A percentile compares a stretch with the other conserved stretches of the same genome.
Conservation (phyloP, 371 early-diverging fungal genomes). For the Rhizopus stolonifer region DNA sequence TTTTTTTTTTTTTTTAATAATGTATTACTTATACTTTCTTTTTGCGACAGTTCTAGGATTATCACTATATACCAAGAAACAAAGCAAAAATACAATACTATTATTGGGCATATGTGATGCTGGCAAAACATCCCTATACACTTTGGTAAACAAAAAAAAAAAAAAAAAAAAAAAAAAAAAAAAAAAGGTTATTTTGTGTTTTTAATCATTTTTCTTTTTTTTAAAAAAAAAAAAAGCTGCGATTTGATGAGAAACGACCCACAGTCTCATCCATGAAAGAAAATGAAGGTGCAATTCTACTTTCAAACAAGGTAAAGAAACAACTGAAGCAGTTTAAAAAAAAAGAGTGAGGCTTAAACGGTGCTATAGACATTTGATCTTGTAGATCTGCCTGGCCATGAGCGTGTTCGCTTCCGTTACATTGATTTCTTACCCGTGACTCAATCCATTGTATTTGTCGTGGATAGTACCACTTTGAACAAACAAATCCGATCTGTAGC, state of each 20-base stretch:
- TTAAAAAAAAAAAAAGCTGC: slow-evolving; percentile 47
- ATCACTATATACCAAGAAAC: slow-evolving; percentile 28
- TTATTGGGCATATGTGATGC: slow-evolving; percentile 60
- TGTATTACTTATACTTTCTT: too few relatives aligned
- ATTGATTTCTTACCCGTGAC: slow-evolving; percentile 69
- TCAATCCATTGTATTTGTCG: slow-evolving; percentile 73
- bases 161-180: not conserved
- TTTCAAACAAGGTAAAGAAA: slow-evolving; percentile 40
- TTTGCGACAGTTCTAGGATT: slow-evolving; percentile 23
- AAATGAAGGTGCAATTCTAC: slow-evolving; percentile 58
- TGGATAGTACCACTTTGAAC: slow-evolving; percentile 69
- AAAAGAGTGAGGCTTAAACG: not conserved
- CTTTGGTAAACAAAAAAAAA: slow-evolving; percentile 30
- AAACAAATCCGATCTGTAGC: slow-evolving; percentile 56
- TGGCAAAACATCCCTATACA: slow-evolving; percentile 66
- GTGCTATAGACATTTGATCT: slow-evolving; percentile 46
- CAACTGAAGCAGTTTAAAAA: not conserved
- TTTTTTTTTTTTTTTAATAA: too few relatives aligned
- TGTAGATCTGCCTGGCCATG: slow-evolving; percentile 91
- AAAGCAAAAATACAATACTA: slow-evolving; percentile 42
- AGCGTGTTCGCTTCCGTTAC: slow-evolving; percentile 75
- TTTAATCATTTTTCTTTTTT: not conserved
- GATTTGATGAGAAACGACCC: slow-evolving; percentile 42
- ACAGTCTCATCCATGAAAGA: slow-evolving; percentile 77
- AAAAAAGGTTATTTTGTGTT: not conserved